Percentiles rank a stretch among this genome's conserved stretches.
Conservation (phyloP, 352 stramenopile genomes). For the Phytophthora colocasiae region DNA sequence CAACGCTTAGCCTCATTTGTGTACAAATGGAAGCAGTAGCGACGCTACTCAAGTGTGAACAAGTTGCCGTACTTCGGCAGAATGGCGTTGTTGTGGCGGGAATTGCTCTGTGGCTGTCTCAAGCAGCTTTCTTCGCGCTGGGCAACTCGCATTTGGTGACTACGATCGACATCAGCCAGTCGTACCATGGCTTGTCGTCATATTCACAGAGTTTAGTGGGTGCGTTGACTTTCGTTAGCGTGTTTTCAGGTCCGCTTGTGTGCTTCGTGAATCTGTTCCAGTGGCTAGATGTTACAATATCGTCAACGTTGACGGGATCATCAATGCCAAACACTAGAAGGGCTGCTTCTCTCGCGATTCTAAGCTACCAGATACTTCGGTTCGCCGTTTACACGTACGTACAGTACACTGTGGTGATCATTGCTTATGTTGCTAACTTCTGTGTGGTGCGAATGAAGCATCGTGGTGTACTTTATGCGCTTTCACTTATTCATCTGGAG, state of each 20-base stretch:
- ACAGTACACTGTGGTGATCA: neutral
- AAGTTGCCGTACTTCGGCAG: conserved; percentile 6
- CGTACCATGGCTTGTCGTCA: conserved; percentile 76
- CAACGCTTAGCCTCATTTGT: conserved; percentile 63
- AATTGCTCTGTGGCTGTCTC: conserved; percentile 58
- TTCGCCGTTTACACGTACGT: conserved; percentile 77
- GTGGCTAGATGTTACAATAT: conserved; percentile 38
- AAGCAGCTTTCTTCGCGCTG: conserved; percentile 83
- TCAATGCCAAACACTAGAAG: conserved; percentile 2
- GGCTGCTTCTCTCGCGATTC: conserved; percentile 40
- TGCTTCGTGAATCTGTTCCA: conserved; percentile 56
- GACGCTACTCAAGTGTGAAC: conserved; percentile 25
- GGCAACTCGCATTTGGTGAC: conserved; percentile 91
- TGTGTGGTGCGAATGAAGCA: conserved; percentile 39
- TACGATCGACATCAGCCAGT: conserved; percentile 91
- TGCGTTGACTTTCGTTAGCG: conserved; percentile 72
- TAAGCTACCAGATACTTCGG: conserved; percentile 65
- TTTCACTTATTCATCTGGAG: conserved; percentile 94
- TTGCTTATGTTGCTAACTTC: conserved; percentile 9
- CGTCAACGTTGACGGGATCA: conserved; percentile 1
- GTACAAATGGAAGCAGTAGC: conserved; percentile 49
- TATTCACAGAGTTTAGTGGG: conserved; percentile 90
- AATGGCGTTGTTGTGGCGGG: conserved; percentile 27
- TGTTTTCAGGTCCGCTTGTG: conserved; percentile 80
- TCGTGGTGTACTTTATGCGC: conserved; percentile 89